A percentile compares a stretch with the other conserved stretches of the same genome.
Evolutionary conservation across 2,329 filamentous ascomycete species (phyloP).

Genomic region (Colletotrichum siamense): DNA sequence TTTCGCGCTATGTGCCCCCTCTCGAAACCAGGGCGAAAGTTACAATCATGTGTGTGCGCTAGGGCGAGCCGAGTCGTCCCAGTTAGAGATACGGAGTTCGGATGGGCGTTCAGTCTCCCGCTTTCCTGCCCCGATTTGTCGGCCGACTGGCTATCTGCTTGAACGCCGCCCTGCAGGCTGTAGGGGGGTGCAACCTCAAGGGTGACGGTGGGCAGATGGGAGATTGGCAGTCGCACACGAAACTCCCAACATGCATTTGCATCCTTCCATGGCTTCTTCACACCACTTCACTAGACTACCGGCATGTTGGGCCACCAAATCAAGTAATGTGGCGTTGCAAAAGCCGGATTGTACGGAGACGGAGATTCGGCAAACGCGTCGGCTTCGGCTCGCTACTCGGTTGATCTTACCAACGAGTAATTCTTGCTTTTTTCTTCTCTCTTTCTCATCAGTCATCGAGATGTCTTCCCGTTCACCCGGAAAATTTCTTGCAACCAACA

Average conservation of each 20-base stretch:
- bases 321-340: not conserved
- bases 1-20: slow-evolving; percentile 1
- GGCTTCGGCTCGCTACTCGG: not conserved
- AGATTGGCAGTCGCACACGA: not conserved
- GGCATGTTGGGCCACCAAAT: not conserved
- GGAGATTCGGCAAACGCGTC: not conserved
- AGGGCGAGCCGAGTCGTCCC: not conserved
- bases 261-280: not conserved
- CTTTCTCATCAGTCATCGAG: not conserved
- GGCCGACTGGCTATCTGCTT: not conserved
- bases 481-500: not conserved
- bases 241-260: not conserved
- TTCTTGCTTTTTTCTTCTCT: not conserved
- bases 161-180: not conserved
- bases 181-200: not conserved
- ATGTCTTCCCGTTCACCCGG: not conserved
- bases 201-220: not conserved
- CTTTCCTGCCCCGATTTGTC: not conserved
- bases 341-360: not conserved
- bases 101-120: not conserved
- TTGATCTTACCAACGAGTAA: not conserved
- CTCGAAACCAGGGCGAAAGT: not conserved
- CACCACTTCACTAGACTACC: not conserved
- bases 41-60: not conserved
- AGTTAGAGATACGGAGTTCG: not conserved